Conservation (phyloP, 306 rosid species). For the Begonia peltatifolia region DNA sequence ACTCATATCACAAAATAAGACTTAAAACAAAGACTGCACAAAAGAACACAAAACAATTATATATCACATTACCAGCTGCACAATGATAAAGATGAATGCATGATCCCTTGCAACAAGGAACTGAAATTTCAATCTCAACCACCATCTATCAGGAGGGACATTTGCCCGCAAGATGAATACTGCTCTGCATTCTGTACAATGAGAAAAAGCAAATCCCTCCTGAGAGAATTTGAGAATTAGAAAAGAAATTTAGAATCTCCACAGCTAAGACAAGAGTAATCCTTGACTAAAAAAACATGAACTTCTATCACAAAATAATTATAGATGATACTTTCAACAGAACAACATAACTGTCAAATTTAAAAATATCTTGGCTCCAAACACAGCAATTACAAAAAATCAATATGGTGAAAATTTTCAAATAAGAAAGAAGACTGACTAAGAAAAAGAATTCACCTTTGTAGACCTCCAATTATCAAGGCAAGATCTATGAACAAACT, state of each 20-base stretch:
- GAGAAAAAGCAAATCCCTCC: slow-evolving; percentile 99
- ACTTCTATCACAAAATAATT: neutral
- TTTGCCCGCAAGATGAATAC: slow-evolving; percentile 75
- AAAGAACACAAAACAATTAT: too few relatives aligned
- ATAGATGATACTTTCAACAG: neutral
- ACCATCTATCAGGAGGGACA: slow-evolving; percentile 93
- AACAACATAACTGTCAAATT: neutral
- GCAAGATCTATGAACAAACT: slow-evolving; percentile 84
- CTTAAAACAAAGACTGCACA: too few relatives aligned
- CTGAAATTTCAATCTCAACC: slow-evolving; percentile 93
- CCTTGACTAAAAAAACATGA: neutral
- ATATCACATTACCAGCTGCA: slow-evolving; percentile 51
- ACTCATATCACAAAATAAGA: too few relatives aligned
- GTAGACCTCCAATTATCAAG: slow-evolving; percentile 99
- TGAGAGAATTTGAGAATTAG: slow-evolving; percentile 19
- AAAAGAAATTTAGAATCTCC: slow-evolving; percentile 10
- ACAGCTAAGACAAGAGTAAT: neutral
- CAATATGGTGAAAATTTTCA: neutral
- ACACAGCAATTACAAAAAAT: neutral
- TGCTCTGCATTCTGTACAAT: slow-evolving; percentile 96
- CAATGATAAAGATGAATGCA: slow-evolving; percentile 80
- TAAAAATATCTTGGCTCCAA: too few relatives aligned
- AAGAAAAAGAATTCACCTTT: slow-evolving; percentile 34
- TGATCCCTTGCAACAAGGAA: slow-evolving; percentile 97
- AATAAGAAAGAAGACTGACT: neutral